phyloP scores from a whole-genome alignment of 805 yeast genomes.

The Candida vaughaniae region DNA sequence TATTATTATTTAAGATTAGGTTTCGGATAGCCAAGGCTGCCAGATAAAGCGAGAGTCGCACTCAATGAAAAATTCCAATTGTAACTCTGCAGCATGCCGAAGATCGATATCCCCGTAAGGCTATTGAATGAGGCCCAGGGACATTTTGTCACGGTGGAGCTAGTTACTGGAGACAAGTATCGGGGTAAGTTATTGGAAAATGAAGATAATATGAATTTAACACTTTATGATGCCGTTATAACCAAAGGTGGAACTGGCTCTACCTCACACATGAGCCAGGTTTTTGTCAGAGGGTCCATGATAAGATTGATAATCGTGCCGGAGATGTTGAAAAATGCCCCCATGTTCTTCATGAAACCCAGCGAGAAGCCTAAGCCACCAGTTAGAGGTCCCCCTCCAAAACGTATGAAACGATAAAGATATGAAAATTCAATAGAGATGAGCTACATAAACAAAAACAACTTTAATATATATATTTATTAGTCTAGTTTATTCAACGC shows the following conservation, averaged over 20 bases:
- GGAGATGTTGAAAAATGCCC: conserved; percentile 84
- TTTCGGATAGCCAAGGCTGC: too few species aligned
- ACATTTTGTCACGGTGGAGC: conserved; percentile 78
- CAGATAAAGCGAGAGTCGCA: too few species aligned
- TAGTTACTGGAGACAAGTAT: conserved; percentile 81
- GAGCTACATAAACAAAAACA: too few species aligned
- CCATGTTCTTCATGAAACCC: conserved; percentile 68
- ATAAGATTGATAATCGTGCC: conserved; percentile 84
- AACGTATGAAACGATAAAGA: conserved; percentile 19
- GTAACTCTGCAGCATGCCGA: conserved; percentile 13
- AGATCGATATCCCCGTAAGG: conserved; percentile 78
- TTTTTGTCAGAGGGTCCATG: conserved; percentile 89
- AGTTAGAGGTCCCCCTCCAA: conserved; percentile 58
- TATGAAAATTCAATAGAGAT: neutral
- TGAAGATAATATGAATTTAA: conserved; percentile 94
- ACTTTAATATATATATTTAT: too few species aligned
- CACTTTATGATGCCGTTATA: conserved; percentile 74
- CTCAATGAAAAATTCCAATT: conserved; percentile 43
- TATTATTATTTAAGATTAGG: too few species aligned
- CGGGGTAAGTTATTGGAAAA: conserved; percentile 83
- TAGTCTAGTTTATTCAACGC: too few species aligned
- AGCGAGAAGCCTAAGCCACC: conserved; percentile 70
- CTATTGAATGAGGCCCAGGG: conserved; percentile 88
- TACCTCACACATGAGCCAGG: conserved; percentile 75
- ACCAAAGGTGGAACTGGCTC: conserved; percentile 70